Evolutionary conservation across 306 rosid genomes (phyloP).

Genomic region (Pueraria montana): DNA sequence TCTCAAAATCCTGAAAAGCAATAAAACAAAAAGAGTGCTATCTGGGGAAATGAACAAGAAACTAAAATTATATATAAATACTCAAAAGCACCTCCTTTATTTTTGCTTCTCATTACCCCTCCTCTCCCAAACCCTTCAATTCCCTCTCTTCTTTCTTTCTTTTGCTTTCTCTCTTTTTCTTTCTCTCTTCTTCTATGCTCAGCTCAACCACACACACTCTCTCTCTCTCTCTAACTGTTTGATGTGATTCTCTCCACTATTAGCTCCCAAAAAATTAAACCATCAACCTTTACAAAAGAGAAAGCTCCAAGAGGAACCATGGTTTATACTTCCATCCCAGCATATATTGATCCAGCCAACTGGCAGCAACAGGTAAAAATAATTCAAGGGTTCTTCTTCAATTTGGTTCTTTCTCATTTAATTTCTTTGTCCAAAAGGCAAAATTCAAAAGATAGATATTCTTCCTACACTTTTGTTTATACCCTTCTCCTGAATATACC

Average conservation of each 20-base stretch:
- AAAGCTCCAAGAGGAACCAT: constrained; percentile 67
- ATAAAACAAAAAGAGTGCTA: constrained; percentile 74
- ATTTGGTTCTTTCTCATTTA: constrained; percentile 39
- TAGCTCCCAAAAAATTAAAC: constrained; percentile 55
- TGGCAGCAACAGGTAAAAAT: constrained; percentile 89
- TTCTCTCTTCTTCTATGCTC: constrained; percentile 49
- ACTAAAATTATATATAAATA: constrained; percentile 68
- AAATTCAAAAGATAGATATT: constrained; percentile 62
- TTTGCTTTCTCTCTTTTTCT: constrained; percentile 46
- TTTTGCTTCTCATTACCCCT: constrained; percentile 62
- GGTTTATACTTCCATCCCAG: constrained; percentile 91
- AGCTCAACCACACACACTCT: constrained; percentile 47
- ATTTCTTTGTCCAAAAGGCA: constrained; percentile 44
- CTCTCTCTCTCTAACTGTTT: constrained; percentile 56
- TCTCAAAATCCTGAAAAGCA: constrained; percentile 89
- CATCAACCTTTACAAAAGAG: constrained; percentile 78
- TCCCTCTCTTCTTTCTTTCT: constrained; percentile 35
- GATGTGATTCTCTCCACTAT: constrained; percentile 71
- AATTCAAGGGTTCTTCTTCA: constrained; percentile 45
- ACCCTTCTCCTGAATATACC: constrained; percentile 82
- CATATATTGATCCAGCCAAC: constrained; percentile 90
- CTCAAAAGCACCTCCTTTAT: constrained; percentile 70
- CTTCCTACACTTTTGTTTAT: constrained; percentile 59
- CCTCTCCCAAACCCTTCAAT: constrained; percentile 37
- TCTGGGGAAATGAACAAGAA: constrained; percentile 40